Evolutionary conservation across 352 stramenopile species (phyloP).

Genomic region (Globisporangium apiculatum): DNA sequence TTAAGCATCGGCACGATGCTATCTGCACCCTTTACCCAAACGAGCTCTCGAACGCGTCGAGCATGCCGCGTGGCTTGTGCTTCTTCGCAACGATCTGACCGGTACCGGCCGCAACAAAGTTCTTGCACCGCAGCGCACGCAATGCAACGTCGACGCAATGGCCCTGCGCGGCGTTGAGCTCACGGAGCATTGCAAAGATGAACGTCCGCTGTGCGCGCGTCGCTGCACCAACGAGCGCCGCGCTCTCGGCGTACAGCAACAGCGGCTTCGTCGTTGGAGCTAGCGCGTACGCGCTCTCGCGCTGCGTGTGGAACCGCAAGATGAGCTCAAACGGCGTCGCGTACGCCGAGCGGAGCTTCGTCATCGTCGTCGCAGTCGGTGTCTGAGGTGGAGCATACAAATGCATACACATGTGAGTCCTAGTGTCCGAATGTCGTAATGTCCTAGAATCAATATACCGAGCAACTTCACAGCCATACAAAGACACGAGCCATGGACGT

Average conservation of each 20-base stretch:
- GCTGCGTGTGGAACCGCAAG: constrained; percentile 35
- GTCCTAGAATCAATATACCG: background rate
- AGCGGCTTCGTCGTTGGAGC: constrained; percentile 14
- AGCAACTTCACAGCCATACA: background rate
- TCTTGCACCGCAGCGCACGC: constrained; percentile 51
- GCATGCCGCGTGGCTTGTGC: constrained; percentile 15
- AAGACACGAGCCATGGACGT: background rate
- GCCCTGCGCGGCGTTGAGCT: constrained; percentile 45
- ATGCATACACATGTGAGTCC: background rate
- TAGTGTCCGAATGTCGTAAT: background rate
- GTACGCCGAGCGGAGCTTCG: constrained; percentile 29
- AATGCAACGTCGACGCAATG: constrained; percentile 48
- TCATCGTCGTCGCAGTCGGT: constrained; percentile 45
- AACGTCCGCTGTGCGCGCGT: constrained; percentile 35
- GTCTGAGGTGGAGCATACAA: constrained; percentile 7
- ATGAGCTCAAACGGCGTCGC: constrained; percentile 49
- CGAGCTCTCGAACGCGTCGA: constrained; percentile 27
- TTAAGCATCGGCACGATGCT: too few species aligned
- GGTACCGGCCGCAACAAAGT: constrained; percentile 50
- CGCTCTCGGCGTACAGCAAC: constrained; percentile 65
- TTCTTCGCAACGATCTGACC: constrained; percentile 54
- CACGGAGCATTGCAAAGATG: constrained; percentile 42
- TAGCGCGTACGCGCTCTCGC: constrained; percentile 16
- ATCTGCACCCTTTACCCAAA: constrained; percentile 9
- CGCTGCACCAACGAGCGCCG: constrained; percentile 39